Evolutionary conservation across 1,284 basidiomycete species (phyloP).

Genomic region (Neonothopanus nambi): DNA sequence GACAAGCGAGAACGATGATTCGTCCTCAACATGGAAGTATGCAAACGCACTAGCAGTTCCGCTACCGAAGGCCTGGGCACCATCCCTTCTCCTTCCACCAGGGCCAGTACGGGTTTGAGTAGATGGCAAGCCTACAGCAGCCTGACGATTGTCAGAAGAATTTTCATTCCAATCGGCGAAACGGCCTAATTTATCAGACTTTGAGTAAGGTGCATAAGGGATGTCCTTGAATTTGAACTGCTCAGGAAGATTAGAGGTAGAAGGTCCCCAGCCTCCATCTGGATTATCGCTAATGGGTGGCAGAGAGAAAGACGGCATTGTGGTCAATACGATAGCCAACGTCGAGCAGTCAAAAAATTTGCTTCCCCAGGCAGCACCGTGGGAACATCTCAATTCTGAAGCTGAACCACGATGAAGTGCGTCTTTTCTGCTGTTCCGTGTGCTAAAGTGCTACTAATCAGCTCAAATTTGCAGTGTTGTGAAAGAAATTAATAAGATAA

Average conservation of each 20-base stretch:
- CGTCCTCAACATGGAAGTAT: conserved; percentile 98
- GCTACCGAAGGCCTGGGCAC: conserved; percentile 74
- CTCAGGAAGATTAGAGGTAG: conserved; percentile 69
- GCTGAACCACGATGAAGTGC: conserved; percentile 15
- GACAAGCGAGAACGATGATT: conserved; percentile 96
- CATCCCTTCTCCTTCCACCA: conserved; percentile 63
- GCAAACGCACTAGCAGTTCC: conserved; percentile 92
- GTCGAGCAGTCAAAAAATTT: conserved; percentile 13
- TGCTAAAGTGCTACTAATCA: not conserved
- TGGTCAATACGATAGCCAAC: conserved; percentile 7
- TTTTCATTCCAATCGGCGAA: conserved; percentile 97
- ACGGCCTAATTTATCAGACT: conserved; percentile 96
- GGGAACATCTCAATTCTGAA: conserved; percentile 12
- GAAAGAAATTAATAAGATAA: conserved; percentile 91
- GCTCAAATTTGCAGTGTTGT: conserved; percentile 66
- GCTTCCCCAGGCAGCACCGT: not conserved
- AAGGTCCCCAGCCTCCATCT: conserved; percentile 83
- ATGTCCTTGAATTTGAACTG: conserved; percentile 89
- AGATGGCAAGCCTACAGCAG: conserved; percentile 49
- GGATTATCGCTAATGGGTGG: conserved; percentile 80
- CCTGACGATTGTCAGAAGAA: conserved; percentile 63
- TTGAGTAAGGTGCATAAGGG: conserved; percentile 96
- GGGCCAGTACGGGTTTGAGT: conserved; percentile 49
- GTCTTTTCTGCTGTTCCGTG: not conserved
- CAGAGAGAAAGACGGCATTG: conserved; percentile 75